Evolutionary conservation across 2,329 filamentous ascomycete species (phyloP).

Genomic region (Diaporthe destruens): DNA sequence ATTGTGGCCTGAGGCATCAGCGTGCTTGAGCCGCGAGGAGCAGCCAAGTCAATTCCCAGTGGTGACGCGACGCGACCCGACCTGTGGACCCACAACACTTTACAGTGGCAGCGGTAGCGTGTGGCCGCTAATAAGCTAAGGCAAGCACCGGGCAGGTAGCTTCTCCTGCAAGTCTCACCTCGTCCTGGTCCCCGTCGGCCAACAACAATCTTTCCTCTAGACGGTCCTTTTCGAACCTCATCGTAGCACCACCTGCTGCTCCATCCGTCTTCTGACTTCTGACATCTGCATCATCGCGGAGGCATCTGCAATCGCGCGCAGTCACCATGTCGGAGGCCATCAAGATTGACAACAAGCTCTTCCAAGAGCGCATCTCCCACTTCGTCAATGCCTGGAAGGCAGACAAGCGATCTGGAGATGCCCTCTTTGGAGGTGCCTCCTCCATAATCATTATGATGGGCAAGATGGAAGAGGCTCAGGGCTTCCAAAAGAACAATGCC

Average conservation of each 20-base stretch:
- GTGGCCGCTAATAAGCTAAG: slow-evolving; percentile 24
- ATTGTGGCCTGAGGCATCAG: slow-evolving; percentile 26
- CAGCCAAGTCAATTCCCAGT: slow-evolving; percentile 1
- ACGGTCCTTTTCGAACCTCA: slow-evolving; percentile 27
- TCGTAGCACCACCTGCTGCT: slow-evolving; percentile 40
- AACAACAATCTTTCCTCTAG: slow-evolving; percentile 22
- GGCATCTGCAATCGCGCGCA: slow-evolving; percentile 44
- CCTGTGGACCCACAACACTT: slow-evolving; percentile 36
- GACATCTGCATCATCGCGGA: slow-evolving; percentile 39
- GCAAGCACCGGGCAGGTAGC: slow-evolving; percentile 24
- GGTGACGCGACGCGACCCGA: slow-evolving; percentile 36
- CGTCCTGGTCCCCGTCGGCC: slow-evolving; percentile 25
- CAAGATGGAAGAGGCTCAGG: slow-evolving; percentile 89
- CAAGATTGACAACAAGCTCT: slow-evolving; percentile 92
- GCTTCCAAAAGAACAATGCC: slow-evolving; percentile 95
- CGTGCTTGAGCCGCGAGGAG: neutral
- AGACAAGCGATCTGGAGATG: slow-evolving; percentile 89
- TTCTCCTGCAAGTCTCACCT: slow-evolving; percentile 31
- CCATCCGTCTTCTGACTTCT: slow-evolving; percentile 36
- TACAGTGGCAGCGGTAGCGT: slow-evolving; percentile 31
- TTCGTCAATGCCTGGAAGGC: slow-evolving; percentile 95
- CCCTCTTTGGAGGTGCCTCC: slow-evolving; percentile 85
- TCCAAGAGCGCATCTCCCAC: slow-evolving; percentile 91
- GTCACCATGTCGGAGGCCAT: slow-evolving; percentile 78
- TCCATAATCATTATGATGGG: slow-evolving; percentile 94